Conservation (phyloP, 129 eudicot species). For the Artemisia annua region DNA sequence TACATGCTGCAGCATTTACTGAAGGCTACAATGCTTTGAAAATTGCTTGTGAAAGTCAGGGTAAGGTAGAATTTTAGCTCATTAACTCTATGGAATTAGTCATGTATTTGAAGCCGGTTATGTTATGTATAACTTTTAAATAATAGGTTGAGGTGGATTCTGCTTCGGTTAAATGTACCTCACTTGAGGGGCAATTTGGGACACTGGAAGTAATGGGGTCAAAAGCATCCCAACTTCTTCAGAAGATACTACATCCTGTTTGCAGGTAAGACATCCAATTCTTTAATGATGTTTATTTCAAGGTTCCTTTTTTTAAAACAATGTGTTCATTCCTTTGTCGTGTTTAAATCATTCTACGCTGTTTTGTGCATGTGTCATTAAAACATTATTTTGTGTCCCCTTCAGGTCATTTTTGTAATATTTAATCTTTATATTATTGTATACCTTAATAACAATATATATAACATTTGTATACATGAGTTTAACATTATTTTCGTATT, state of each 20-base stretch:
- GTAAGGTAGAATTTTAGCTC: constrained; percentile 45
- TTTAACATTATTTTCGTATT: too few species aligned
- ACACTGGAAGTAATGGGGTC: constrained; percentile 83
- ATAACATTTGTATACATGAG: too few species aligned
- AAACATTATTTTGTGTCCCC: too few species aligned
- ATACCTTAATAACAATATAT: too few species aligned
- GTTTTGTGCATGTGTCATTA: too few species aligned
- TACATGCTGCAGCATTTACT: constrained; percentile 80
- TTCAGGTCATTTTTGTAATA: too few species aligned
- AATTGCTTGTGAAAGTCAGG: constrained; percentile 66
- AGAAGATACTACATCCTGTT: constrained; percentile 62
- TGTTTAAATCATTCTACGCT: too few species aligned
- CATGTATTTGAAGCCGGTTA: too few species aligned
- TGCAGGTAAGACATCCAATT: constrained; percentile 31
- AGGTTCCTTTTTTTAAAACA: too few species aligned
- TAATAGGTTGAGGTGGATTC: constrained; percentile 51
- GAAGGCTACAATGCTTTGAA: constrained; percentile 70
- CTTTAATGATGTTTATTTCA: neutral
- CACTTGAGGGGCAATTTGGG: constrained; percentile 75
- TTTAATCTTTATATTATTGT: too few species aligned
- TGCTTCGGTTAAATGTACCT: constrained; percentile 48
- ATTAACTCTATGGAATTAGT: neutral
- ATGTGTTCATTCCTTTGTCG: too few species aligned
- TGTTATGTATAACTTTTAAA: constrained; percentile 6
- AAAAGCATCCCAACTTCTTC: constrained; percentile 64